These are phyloP conservation scores for Leavenworthia alabamica DNA, from an alignment of 345 rosid genomes.

Conservation along the genomic window DNA sequence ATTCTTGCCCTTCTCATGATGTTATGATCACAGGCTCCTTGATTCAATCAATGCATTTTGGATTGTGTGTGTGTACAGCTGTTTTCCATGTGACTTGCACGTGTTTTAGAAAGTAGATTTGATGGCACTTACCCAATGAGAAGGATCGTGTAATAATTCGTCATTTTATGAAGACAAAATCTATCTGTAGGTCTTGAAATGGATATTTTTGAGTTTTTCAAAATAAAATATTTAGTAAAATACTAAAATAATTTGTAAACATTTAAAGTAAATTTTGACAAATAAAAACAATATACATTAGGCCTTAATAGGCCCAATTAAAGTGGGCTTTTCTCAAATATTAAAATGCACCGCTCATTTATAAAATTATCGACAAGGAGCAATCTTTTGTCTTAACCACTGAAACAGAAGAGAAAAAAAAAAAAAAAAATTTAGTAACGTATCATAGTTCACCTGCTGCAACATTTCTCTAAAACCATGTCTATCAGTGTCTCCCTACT, in stretches of 20 bases:
- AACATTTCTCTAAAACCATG: constrained; percentile 34
- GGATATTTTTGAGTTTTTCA: neutral
- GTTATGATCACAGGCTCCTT: neutral
- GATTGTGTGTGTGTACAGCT: constrained; percentile 3
- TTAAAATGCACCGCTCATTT: neutral
- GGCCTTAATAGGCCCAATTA: neutral
- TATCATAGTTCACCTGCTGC: constrained; percentile 34
- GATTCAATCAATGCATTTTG: neutral
- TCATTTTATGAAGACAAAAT: neutral
- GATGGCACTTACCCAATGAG: neutral
- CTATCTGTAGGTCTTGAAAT: neutral
- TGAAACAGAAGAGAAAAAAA: constrained; percentile 3
- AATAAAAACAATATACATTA: neutral
- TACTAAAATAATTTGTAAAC: too few species aligned
- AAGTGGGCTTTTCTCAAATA: neutral
- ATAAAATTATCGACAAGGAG: constrained; percentile 16
- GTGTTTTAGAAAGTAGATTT: constrained; percentile 1
- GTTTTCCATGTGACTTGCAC: constrained; percentile 14
- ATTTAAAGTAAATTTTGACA: too few species aligned
- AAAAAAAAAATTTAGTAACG: constrained; percentile 35
- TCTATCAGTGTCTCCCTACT: constrained; percentile 9
- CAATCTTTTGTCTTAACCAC: constrained; percentile 12
- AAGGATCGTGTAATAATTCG: neutral
- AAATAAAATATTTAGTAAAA: too few species aligned
- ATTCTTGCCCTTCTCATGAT: neutral